A percentile compares a stretch with the other conserved stretches of the same genome.
Evolutionary conservation across 495 filamentous ascomycete genomes (phyloP).

Genomic region (Neurospora cerealis): DNA sequence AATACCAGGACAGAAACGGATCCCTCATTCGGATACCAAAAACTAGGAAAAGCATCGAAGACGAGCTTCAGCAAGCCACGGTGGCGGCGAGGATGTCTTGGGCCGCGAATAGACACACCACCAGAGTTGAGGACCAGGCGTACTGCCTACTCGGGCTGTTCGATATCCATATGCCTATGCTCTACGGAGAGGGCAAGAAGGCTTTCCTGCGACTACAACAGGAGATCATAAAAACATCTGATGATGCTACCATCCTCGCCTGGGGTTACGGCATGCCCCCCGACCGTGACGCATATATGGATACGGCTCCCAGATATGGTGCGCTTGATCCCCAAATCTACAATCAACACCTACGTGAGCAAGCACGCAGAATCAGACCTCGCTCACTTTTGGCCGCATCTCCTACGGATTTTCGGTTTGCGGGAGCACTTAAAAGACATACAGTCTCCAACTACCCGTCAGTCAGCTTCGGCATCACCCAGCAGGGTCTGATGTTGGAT

Average conservation of each 20-base stretch:
- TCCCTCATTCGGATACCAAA: background rate
- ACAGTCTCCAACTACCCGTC: too few relatives aligned
- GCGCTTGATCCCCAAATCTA: background rate
- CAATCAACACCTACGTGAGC: background rate
- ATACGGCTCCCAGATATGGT: background rate
- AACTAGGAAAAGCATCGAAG: background rate
- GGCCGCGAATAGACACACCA: conserved; percentile 21
- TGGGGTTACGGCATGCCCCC: background rate
- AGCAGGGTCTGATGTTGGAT: background rate
- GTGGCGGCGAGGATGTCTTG: conserved; percentile 23
- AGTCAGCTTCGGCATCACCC: background rate
- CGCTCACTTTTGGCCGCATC: background rate
- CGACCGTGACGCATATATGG: background rate
- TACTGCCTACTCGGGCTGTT: conserved; percentile 31
- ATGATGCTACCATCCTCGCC: conserved; percentile 7
- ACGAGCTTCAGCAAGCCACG: background rate
- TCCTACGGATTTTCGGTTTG: background rate
- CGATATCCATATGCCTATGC: conserved; percentile 19
- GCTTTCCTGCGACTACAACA: conserved; percentile 24
- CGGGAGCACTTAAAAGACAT: background rate
- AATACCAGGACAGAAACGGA: background rate
- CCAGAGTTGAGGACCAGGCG: conserved; percentile 25
- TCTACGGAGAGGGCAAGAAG: conserved; percentile 30
- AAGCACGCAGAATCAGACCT: background rate
- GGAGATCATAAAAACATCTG: conserved; percentile 19